Conservation (phyloP, 208 protist genomes). For the Trypanosoma cruzi region DNA sequence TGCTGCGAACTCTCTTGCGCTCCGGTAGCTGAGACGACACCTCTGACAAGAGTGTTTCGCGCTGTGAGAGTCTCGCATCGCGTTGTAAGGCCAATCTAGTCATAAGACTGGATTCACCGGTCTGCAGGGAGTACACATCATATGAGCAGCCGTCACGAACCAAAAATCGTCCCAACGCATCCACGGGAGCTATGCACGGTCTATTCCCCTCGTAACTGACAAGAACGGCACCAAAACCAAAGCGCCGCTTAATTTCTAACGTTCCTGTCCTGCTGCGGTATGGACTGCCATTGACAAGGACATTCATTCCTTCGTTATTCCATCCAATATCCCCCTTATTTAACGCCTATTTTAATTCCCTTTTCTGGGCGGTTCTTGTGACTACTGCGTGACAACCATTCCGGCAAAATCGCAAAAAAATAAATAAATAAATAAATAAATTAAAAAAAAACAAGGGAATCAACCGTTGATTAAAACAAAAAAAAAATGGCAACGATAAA, state of each 20-base stretch:
- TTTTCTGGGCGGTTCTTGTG: not conserved
- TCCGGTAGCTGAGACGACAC: not conserved
- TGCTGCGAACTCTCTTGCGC: not conserved
- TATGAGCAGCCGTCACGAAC: slow-evolving; percentile 43
- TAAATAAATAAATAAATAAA: not conserved
- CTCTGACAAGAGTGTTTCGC: not conserved
- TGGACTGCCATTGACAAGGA: slow-evolving; percentile 44
- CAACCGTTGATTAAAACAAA: not conserved
- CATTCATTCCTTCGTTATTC: slow-evolving; percentile 25
- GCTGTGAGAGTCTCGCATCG: slow-evolving; percentile 7
- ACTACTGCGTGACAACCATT: not conserved
- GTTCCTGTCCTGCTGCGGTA: slow-evolving; percentile 30
- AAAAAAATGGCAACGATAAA: not conserved
- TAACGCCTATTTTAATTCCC: not conserved
- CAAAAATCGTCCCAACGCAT: slow-evolving; percentile 48
- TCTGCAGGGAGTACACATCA: slow-evolving; percentile 34
- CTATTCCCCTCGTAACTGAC: slow-evolving; percentile 5
- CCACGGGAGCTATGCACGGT: slow-evolving; percentile 48
- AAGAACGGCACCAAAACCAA: slow-evolving; percentile 44
- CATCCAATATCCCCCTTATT: not conserved
- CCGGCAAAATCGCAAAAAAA: not conserved
- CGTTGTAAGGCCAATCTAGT: slow-evolving; percentile 6
- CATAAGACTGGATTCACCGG: not conserved
- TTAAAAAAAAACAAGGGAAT: not conserved
- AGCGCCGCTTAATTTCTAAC: slow-evolving; percentile 44